Evolutionary conservation across 169 alveolate species (phyloP).

Genomic region (Perkinsus olseni): DNA sequence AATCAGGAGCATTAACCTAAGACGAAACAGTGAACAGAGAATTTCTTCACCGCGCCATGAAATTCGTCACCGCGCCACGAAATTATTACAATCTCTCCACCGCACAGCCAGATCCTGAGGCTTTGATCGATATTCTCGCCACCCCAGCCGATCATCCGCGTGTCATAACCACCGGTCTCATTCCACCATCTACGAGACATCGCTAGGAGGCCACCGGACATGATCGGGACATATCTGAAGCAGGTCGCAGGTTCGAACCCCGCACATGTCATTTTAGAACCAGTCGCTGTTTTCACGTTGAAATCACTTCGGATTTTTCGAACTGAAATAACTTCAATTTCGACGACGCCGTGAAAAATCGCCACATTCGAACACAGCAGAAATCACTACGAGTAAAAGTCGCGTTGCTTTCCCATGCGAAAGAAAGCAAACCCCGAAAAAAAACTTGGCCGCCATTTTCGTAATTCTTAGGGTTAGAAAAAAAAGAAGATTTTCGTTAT

Average conservation of each 20-base stretch:
- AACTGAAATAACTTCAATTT: too few relatives aligned
- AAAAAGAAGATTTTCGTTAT: too few relatives aligned
- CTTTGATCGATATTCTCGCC: slow-evolving; percentile 53
- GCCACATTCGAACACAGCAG: too few relatives aligned
- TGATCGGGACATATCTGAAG: slow-evolving; percentile 19
- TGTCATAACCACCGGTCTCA: slow-evolving; percentile 39
- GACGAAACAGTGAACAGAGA: not conserved
- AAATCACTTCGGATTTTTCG: too few relatives aligned
- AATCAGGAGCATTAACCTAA: slow-evolving; percentile 13
- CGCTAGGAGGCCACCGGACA: slow-evolving; percentile 39
- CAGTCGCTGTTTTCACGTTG: too few relatives aligned
- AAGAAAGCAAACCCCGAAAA: too few relatives aligned
- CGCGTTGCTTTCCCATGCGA: too few relatives aligned
- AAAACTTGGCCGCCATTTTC: too few relatives aligned
- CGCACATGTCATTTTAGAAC: not conserved
- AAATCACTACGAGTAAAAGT: too few relatives aligned
- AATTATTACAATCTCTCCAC: slow-evolving; percentile 37
- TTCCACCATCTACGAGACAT: slow-evolving; percentile 48
- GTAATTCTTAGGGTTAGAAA: too few relatives aligned
- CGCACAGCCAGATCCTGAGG: slow-evolving; percentile 51
- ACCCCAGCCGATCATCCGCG: slow-evolving; percentile 47
- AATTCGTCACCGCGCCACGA: not conserved
- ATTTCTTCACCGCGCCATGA: not conserved
- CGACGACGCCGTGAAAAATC: too few relatives aligned
- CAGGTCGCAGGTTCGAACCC: slow-evolving; percentile 8